phyloP scores from a whole-genome alignment of 1,284 basidiomycete species.

The Puccinia horiana region DNA sequence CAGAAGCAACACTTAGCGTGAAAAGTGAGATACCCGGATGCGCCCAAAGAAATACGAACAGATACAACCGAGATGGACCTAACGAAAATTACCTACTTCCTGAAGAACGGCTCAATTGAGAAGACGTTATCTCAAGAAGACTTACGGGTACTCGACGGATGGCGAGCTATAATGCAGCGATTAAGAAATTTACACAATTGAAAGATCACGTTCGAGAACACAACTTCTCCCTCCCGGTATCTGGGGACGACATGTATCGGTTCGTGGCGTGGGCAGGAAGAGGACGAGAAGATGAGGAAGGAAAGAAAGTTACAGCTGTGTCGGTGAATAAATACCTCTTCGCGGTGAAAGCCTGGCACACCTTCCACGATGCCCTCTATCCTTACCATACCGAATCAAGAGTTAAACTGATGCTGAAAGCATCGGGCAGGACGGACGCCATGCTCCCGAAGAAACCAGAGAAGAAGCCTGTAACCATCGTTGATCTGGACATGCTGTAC shows the following conservation, averaged over 20 bases:
- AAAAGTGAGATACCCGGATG: no score
- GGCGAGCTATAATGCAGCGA: conserved; percentile 1
- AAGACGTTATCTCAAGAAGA: neutral
- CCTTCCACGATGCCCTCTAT: neutral
- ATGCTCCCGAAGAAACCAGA: no score
- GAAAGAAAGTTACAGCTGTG: neutral
- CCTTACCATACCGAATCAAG: neutral
- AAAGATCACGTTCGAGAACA: neutral
- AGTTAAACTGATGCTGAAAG: neutral
- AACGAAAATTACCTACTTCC: neutral
- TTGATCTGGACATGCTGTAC: neutral
- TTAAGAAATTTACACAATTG: conserved; percentile 11
- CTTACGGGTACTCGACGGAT: neutral
- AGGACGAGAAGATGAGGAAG: neutral
- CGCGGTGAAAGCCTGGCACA: conserved; percentile 7
- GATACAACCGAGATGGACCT: neutral
- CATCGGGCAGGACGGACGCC: neutral
- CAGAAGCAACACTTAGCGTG: no score
- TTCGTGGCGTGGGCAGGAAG: neutral
- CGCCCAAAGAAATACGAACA: no score
- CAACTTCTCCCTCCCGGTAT: neutral
- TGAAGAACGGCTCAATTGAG: neutral
- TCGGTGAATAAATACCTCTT: conserved; percentile 3
- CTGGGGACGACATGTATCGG: neutral
- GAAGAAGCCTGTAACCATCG: no score